Evolutionary conservation across 495 filamentous ascomycete species (phyloP).

Genomic region (Pseudotulostoma volvatum): DNA sequence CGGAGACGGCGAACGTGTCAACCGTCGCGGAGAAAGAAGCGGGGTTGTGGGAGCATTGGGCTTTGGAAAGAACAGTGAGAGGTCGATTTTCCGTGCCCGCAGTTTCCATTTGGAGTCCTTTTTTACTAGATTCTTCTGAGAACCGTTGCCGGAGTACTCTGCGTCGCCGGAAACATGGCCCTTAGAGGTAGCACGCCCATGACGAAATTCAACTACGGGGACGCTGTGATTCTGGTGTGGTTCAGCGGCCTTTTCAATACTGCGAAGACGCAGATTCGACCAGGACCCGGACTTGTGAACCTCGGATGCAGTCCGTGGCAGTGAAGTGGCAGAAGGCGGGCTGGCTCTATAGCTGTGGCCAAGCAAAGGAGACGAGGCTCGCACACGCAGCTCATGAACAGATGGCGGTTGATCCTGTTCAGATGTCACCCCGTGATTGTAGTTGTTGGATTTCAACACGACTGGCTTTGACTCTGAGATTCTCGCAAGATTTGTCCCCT

Average conservation of each 20-base stretch:
- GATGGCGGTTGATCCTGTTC: constrained; percentile 7
- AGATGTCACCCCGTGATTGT: neutral
- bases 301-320: constrained; percentile 12
- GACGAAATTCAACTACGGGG: too few relatives aligned
- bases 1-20: constrained; percentile 28
- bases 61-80: constrained; percentile 32
- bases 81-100: constrained; percentile 27
- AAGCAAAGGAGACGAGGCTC: constrained; percentile 29
- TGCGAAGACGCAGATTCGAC: constrained; percentile 14
- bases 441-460: neutral
- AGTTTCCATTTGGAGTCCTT: constrained; percentile 27
- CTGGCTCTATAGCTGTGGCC: constrained; percentile 21
- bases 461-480: neutral
- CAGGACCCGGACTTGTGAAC: constrained; percentile 24
- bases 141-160: neutral
- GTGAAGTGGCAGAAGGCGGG: constrained; percentile 9
- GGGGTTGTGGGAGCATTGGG: constrained; percentile 17
- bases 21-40: constrained; percentile 29
- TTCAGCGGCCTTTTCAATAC: too few relatives aligned
- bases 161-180: too few relatives aligned
- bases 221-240: too few relatives aligned
- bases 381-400: constrained; percentile 21
- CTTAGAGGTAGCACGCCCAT: too few relatives aligned
- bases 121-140: constrained; percentile 4
- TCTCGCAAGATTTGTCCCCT: neutral